Conservation (phyloP, 2,329 filamentous ascomycete species). For the Cercospora beticola region DNA sequence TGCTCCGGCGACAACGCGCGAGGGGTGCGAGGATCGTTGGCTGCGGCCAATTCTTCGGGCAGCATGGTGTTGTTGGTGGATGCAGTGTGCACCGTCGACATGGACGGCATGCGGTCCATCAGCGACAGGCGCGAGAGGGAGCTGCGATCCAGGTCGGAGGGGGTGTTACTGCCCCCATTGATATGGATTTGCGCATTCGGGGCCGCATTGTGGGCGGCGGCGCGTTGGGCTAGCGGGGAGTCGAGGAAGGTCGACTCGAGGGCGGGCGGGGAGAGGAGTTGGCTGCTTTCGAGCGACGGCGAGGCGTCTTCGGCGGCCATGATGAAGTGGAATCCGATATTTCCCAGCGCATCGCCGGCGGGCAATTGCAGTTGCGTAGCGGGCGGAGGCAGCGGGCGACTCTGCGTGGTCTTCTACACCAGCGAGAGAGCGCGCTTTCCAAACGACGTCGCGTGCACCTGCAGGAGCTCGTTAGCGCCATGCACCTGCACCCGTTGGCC, state of each 20-base stretch:
- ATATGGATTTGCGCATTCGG: neutral
- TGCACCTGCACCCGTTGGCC: neutral
- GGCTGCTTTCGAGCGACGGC: slow-evolving; percentile 8
- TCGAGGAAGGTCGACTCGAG: slow-evolving; percentile 7
- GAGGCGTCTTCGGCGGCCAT: slow-evolving; percentile 6
- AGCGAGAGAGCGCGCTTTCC: neutral
- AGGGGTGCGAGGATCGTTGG: slow-evolving; percentile 7
- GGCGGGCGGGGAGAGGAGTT: neutral
- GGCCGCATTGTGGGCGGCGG: neutral
- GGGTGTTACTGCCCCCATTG: neutral
- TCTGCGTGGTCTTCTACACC: slow-evolving; percentile 3
- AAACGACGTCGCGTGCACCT: slow-evolving; percentile 2
- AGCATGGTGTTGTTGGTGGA: slow-evolving; percentile 10
- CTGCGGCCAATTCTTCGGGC: slow-evolving; percentile 10
- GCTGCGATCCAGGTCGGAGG: slow-evolving; percentile 4
- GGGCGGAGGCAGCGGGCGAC: neutral
- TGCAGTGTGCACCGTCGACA: slow-evolving; percentile 9
- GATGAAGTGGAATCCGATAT: neutral
- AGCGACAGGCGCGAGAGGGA: slow-evolving; percentile 3
- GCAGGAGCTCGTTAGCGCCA: neutral
- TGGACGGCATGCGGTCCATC: slow-evolving; percentile 10
- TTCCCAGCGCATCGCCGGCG: slow-evolving; percentile 1
- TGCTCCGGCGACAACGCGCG: slow-evolving; percentile 15
- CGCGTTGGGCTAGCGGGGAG: slow-evolving; percentile 1
- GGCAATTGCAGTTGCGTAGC: neutral